These are phyloP conservation scores for Cryptococcus sp. DNA, from an alignment of 1,284 basidiomycete genomes.

Conservation along the genomic window DNA sequence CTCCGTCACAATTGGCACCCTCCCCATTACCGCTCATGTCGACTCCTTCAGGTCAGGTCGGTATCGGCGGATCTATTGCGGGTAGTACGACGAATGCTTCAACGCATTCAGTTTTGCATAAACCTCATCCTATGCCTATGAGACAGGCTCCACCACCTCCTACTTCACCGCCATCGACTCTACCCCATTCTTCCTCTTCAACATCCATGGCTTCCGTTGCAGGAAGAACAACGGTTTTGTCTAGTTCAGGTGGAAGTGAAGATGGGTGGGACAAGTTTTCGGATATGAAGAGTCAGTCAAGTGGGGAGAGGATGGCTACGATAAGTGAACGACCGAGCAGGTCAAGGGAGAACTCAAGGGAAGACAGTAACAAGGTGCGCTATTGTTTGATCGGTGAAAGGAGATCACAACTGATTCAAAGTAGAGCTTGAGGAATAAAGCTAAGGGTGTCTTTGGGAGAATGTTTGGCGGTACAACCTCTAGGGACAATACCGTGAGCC, in stretches of 20 bases:
- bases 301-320: slow-evolving; percentile 21
- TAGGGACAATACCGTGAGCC: slow-evolving; percentile 9
- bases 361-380: slow-evolving; percentile 14
- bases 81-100: too few relatives aligned
- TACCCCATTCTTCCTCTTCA: too few relatives aligned
- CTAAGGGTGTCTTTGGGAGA: slow-evolving; percentile 43
- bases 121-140: too few relatives aligned
- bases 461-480: slow-evolving; percentile 37
- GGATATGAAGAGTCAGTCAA: slow-evolving; percentile 5
- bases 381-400: background rate
- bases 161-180: too few relatives aligned
- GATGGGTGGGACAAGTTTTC: slow-evolving; percentile 14
- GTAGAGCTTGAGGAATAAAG: slow-evolving; percentile 37
- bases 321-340: slow-evolving; percentile 19
- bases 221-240: too few relatives aligned
- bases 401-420: background rate
- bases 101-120: too few relatives aligned
- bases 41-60: too few relatives aligned
- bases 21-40: too few relatives aligned
- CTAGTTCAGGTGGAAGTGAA: too few relatives aligned
- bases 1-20: too few relatives aligned
- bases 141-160: background rate
- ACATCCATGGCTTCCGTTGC: too few relatives aligned
- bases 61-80: too few relatives aligned
- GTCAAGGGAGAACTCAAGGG: slow-evolving; percentile 16